Evolutionary conservation across 176 grass and related monocot species (phyloP), one percentile per base, ranked within the genome.

Genomic region (barley (Hordeum vulgare)): DNA sequence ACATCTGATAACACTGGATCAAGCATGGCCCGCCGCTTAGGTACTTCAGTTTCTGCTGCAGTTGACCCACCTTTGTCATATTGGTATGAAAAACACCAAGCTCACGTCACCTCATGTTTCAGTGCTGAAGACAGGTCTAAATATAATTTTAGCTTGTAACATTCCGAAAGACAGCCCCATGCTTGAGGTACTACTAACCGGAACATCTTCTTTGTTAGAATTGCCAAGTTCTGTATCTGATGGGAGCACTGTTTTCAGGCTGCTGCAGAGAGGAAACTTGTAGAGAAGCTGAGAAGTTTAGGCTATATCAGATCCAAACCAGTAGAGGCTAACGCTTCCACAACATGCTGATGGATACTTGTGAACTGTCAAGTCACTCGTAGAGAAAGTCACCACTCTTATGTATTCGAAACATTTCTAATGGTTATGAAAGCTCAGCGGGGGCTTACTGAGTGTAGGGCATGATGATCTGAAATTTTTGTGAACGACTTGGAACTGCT

Each of bases 81-180:
- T 7, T 67, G 66, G 7, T 74, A 26, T 27, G 36, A 58, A 73
- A 56, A 59, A 21, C 3, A 27, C 1, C 6, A 79, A 86, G 20
- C 45, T 76, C 61, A 75, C 14, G 5, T 45, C 51, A 12, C 2
- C 18, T 90, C 45, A 41, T 91, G n/a, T 90, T 76, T 80, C 87
- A 99, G 96, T 94, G 58, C 35, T 90, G 66, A 96, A 90, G 88
- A 92, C 93, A 17, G 93, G 91, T 56, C 83, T 99, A 9, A 94
- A 90, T 76, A 87, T 99, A 63, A 86, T 96, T 57, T 65, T 94
- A 33, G 91, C 91, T 71, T 96, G 93, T 84, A 97, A 91, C 84
- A 94, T 94, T 85, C 94, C 89, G 34, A 97, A 93, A 79, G 91
- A 94, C 35, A 97, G 94, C 79, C 94, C 91, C 26, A 88, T 94